Percentiles rank a stretch among this genome's conserved stretches.
phyloP scores from a whole-genome alignment of 257 asterid species.

The Misopates orontium region DNA sequence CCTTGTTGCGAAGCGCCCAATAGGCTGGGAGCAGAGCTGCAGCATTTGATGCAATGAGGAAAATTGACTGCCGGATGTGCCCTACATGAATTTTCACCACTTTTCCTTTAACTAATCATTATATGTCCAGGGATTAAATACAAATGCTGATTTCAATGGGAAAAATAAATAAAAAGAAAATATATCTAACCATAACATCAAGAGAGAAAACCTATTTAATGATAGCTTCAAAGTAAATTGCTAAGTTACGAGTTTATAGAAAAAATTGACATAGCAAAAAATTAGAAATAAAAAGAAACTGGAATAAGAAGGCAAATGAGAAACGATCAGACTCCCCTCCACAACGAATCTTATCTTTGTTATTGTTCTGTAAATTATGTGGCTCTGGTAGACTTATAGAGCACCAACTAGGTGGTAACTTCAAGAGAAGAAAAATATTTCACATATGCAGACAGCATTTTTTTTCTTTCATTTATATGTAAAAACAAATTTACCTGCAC shows the following conservation, averaged over 20 bases:
- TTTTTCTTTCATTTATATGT: background rate
- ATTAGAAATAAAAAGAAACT: too few relatives aligned
- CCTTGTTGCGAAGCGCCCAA: slow-evolving; percentile 95
- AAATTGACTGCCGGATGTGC: slow-evolving; percentile 74
- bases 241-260: background rate
- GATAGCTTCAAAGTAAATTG: background rate
- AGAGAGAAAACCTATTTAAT: background rate
- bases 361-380: too few relatives aligned
- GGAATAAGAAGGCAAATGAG: too few relatives aligned
- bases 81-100: slow-evolving; percentile 62
- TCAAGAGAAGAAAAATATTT: too few relatives aligned
- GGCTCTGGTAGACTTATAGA: too few relatives aligned
- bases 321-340: too few relatives aligned
- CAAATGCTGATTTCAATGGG: slow-evolving; percentile 13
- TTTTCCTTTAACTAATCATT: slow-evolving; percentile 36
- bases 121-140: slow-evolving; percentile 26
- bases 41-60: slow-evolving; percentile 89
- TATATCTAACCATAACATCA: background rate
- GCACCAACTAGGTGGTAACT: background rate
- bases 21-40: slow-evolving; percentile 96
- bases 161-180: background rate
- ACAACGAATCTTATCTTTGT: too few relatives aligned
- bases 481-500: slow-evolving; percentile 47
- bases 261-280: too few relatives aligned
- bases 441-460: background rate